Evolutionary conservation across 1,139 yeast species (phyloP).

Genomic region (Saccharomyces pastorianus): DNA sequence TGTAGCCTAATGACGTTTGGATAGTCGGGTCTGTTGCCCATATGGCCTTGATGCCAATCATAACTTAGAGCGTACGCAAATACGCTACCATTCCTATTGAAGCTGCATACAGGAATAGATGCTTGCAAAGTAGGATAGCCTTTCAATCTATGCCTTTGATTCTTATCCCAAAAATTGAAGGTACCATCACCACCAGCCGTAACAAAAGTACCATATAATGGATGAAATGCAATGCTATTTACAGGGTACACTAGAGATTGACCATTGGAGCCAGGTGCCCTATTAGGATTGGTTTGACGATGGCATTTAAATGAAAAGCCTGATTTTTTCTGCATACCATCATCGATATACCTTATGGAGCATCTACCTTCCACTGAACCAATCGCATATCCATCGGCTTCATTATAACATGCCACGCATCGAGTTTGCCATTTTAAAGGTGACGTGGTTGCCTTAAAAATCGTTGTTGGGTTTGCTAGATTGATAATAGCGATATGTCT

Average conservation of each 20-base stretch:
- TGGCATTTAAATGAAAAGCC: slow-evolving; percentile 95
- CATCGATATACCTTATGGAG: slow-evolving; percentile 91
- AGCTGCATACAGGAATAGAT: slow-evolving; percentile 69
- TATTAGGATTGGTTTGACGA: slow-evolving; percentile 39
- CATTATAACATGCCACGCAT: slow-evolving; percentile 72
- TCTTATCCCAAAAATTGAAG: slow-evolving; percentile 94
- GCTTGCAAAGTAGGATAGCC: slow-evolving; percentile 68
- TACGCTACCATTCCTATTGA: slow-evolving; percentile 74
- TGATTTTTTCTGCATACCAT: slow-evolving; percentile 56
- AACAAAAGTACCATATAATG: slow-evolving; percentile 79
- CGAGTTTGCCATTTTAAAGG: slow-evolving; percentile 91
- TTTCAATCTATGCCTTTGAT: slow-evolving; percentile 78
- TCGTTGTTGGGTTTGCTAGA: slow-evolving; percentile 72
- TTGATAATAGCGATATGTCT: slow-evolving; percentile 73
- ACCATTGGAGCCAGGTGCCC: slow-evolving; percentile 29
- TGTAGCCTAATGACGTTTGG: slow-evolving; percentile 77
- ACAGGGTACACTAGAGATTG: slow-evolving; percentile 63
- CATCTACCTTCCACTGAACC: slow-evolving; percentile 96
- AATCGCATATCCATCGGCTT: slow-evolving; percentile 85
- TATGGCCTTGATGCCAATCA: slow-evolving; percentile 91
- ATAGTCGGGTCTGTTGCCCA: slow-evolving; percentile 64
- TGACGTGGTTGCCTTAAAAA: slow-evolving; percentile 67
- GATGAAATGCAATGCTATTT: slow-evolving; percentile 79
- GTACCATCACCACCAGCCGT: slow-evolving; percentile 96
- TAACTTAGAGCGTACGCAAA: slow-evolving; percentile 90